Evolutionary conservation across 768 basidiomycete species (phyloP), one percentile per base, ranked within the genome.

Genomic region (Harrya chromipes): DNA sequence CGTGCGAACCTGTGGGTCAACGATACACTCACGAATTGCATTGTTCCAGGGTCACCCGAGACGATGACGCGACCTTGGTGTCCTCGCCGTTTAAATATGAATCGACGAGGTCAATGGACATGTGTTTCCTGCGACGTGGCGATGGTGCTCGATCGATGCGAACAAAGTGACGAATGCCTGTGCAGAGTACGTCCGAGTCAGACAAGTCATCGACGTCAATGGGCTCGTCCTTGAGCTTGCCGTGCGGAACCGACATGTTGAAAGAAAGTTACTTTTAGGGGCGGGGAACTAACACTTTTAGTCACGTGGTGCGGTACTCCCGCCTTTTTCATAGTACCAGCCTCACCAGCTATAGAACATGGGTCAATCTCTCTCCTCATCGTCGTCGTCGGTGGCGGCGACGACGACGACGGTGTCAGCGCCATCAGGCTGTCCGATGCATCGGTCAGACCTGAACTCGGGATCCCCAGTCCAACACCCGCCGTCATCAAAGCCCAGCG

Each of bases 381-480:
- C 63, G 8, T 13, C 41, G 1, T 24, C 44, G 17, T 23, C 23
- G 23, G 23, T 23, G 23, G 23, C 6, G 23, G 23, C 23, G 23
- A 23, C 23, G 23, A 23, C 23, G 23, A 23, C 23, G 27, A 27
- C 27, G 14, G 4, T 14, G 34, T 50, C 53, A 14, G 26, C 56
- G 14, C 40, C 46, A 16, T 21, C 56, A 39, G 43, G 47, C 8
- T 53, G 50, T 37, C 62, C 56, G 6, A 50, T 55, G 49, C 49
- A 49, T 21, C 45, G 47, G 16, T 37, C 43, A 20, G 48, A 20
- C 31, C 11, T 13, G 48, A 17, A 17, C 10, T 50, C 66, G 3
- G 47, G 57, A n/a, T 80, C 79, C 52, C 80, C 79, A 14, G 57
- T 80, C 34, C 68, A 73, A 31, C 75, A 79, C 6, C 33, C 33